Conservation (phyloP, 108 stramenopile genomes). For the Cyclotella cryptica region DNA sequence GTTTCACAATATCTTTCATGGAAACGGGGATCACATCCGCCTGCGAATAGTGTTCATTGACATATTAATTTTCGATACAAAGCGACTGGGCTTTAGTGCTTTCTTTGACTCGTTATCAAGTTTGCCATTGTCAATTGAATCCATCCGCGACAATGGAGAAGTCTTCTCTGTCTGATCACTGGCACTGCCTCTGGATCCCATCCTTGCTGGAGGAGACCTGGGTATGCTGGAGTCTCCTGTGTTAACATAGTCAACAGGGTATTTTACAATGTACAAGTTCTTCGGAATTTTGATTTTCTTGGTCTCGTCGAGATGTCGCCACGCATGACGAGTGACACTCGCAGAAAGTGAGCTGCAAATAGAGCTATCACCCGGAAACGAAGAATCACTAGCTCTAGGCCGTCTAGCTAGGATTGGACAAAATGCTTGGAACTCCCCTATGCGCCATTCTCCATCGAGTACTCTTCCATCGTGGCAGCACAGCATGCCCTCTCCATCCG, state of each 20-base stretch:
- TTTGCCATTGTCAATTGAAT: too few species aligned
- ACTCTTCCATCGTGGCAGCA: constrained; percentile 4
- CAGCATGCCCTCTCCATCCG: constrained; percentile 3
- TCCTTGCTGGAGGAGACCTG: not conserved
- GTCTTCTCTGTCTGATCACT: not conserved
- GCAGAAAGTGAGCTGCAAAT: not conserved
- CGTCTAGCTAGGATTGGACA: too few species aligned
- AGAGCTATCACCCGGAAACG: not conserved
- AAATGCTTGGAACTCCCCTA: not conserved
- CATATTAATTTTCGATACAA: too few species aligned
- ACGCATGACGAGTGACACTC: not conserved
- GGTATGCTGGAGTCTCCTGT: not conserved
- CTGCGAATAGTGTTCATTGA: too few species aligned
- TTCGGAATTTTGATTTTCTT: not conserved
- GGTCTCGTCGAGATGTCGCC: not conserved
- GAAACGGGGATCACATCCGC: too few species aligned
- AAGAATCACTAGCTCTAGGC: not conserved
- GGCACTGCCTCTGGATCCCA: not conserved
- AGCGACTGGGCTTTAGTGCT: too few species aligned
- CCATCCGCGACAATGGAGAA: not conserved
- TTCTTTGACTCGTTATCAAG: too few species aligned
- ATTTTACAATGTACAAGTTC: not conserved
- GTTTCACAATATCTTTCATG: too few species aligned
- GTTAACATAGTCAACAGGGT: not conserved
- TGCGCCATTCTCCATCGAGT: not conserved